Evolutionary conservation across 2,329 filamentous ascomycete species (phyloP), one percentile per base, ranked within the genome.

Genomic region (Trichoderma sp.): DNA sequence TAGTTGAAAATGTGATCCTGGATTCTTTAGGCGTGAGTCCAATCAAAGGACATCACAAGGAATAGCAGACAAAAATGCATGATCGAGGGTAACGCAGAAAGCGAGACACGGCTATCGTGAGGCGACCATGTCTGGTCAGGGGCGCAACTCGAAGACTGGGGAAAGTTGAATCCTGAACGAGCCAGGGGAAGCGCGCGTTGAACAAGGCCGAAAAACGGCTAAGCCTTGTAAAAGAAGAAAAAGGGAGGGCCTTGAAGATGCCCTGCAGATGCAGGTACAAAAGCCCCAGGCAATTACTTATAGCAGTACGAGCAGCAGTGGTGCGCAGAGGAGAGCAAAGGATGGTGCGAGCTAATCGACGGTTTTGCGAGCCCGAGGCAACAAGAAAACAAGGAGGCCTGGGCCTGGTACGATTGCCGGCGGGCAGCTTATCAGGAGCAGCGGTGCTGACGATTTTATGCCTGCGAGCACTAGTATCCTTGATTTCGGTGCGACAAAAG

Each of bases 11-110:
- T 28, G 43, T 21, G 16, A 24, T n/a, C 21, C 32, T 39, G 10
- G 65, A 59, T 59, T 59, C 52, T 46, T 74, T 71, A 75, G 30
- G 70, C 70, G 67, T 70, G 69, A 69, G 74, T 73, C 74, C 74
- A 73, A 66, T 71, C 71, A 18, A 72, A 69, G 72, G 73, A 76
- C 75, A 59, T 70, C 51, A 70, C 60, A 69, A 64, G 66, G 49
- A 69, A 68, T 65, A 64, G 65, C 21, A 65, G 61, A 64, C 68
- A 66, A 71, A 71, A 54, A 67, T 65, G 70, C 74, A 75, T 75
- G 70, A 46, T 75, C 68, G 72, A 64, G 32, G 54, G 39, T 55
- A 52, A 54, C 43, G 43, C 55, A 66, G n/a, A 21, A 30, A 49
- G 26, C n/a, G 43, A 65, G 34, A 32, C 10, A 5, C 28, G 43